A percentile compares a stretch with the other conserved stretches of the same genome.
These are phyloP conservation scores for Clitocybe nebularis DNA, from an alignment of 1,284 basidiomycete genomes.

Conservation along the genomic window DNA sequence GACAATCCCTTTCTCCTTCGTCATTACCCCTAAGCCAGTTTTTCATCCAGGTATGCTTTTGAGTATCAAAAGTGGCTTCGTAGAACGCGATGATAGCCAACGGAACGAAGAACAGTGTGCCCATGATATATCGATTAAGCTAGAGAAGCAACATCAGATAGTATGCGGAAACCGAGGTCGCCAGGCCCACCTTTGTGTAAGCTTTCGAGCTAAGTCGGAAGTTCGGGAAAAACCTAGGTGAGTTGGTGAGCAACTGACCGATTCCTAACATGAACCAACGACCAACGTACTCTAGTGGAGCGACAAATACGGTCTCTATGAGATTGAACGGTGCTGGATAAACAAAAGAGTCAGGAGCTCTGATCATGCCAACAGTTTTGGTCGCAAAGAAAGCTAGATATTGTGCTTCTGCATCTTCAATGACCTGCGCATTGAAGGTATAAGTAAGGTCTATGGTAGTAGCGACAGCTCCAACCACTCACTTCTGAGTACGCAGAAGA, in stretches of 20 bases:
- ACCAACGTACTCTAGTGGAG: conserved; percentile 75
- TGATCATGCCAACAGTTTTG: conserved; percentile 79
- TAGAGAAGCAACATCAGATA: conserved; percentile 19
- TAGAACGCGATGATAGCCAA: conserved; percentile 71
- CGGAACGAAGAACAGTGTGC: conserved; percentile 75
- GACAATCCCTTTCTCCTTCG: conserved; percentile 63
- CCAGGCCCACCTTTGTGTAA: conserved; percentile 52
- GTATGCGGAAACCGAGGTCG: conserved; percentile 7
- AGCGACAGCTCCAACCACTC: no score
- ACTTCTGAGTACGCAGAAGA: conserved; percentile 88
- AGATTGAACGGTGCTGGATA: conserved; percentile 85
- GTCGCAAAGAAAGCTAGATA: conserved; percentile 86
- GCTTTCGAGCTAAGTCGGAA: conserved; percentile 37
- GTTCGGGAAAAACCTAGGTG: conserved; percentile 39
- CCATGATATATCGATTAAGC: conserved; percentile 81
- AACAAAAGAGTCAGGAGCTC: conserved; percentile 78
- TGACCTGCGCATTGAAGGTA: no score
- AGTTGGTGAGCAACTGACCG: not conserved
- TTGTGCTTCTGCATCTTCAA: conserved; percentile 49
- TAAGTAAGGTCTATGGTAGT: no score
- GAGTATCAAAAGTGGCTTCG: conserved; percentile 57
- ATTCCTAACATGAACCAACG: not conserved
- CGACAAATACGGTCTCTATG: conserved; percentile 76
- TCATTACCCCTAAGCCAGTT: conserved; percentile 64
- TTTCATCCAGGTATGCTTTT: conserved; percentile 59